Evolutionary conservation across 345 rosid species (phyloP), one percentile per base, ranked within the genome.

Genomic region (Arabidopsis arenosa): DNA sequence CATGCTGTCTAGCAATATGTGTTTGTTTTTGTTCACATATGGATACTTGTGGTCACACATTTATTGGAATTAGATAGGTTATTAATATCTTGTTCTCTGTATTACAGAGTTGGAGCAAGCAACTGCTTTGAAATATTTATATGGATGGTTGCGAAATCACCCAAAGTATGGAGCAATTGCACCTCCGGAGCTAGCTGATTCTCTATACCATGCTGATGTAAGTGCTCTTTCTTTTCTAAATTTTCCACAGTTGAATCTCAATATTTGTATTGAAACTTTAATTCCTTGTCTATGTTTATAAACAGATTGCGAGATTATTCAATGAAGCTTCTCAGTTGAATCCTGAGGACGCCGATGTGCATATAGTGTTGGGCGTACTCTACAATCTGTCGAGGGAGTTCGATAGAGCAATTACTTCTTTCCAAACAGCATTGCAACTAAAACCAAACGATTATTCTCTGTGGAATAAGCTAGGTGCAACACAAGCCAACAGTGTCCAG

Each of bases 401-500:
- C 68, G 97, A 96, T 73, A 96, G 84, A 80, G 99, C 98, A 55
- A 91, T 96, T 67, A 80, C 68, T 18, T 84, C 97, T 61, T 96
- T 96, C 79, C 84, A 87, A 81, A 89, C 82, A 15, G 97, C 99
- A 28, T 80, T 96, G 69, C 80, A 91, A 78, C 91, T 95, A 68
- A 90, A 88, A 84, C 99, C 99, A 81, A 85, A 85, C 55, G 99
- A 96, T 82, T 96, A 96, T 82, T 96, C 99, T 26, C 96, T 96
- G 14, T 96, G 99, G 99, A 96, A 96, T 85, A 93, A 96, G 82
- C 93, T 93, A 43, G 98, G 99, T 37, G 99, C 99, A 28, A 96
- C 99, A 52, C 97, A 93, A 82, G 99, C 98, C 68, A 96, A 96
- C 81, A 96, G 99, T 79, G 92, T 93, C 75, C 98, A 93, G 81